These are phyloP conservation scores for Candida stauntonica DNA, from an alignment of 805 yeast species.

Conservation along the genomic window DNA sequence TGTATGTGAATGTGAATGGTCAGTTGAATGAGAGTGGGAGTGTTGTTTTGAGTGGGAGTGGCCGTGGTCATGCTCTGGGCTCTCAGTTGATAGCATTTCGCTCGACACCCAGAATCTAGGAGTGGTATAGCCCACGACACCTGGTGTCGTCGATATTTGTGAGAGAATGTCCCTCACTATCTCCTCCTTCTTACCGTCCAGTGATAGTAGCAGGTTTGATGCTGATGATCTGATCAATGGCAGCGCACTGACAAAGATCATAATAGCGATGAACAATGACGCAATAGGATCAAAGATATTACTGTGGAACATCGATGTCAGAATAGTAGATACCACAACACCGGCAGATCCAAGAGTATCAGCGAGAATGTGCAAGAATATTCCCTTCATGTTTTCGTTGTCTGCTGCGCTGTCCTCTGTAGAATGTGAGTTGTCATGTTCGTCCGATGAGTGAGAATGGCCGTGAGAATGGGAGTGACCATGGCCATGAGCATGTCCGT, in stretches of 20 bases:
- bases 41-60: slow-evolving; percentile 11
- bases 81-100: slow-evolving; percentile 25
- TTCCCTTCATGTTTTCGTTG: slow-evolving; percentile 87
- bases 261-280: slow-evolving; percentile 76
- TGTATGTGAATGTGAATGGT: slow-evolving; percentile 7
- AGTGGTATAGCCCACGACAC: slow-evolving; percentile 78
- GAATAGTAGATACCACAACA: slow-evolving; percentile 83
- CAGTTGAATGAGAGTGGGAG: slow-evolving; percentile 10
- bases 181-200: slow-evolving; percentile 57
- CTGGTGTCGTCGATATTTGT: slow-evolving; percentile 66
- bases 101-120: slow-evolving; percentile 86
- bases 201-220: slow-evolving; percentile 58
- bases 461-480: slow-evolving; percentile 33
- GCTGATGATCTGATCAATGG: slow-evolving; percentile 85
- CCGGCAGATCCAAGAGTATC: slow-evolving; percentile 97
- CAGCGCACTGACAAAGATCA: slow-evolving; percentile 76
- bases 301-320: slow-evolving; percentile 62
- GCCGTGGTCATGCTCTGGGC: slow-evolving; percentile 34
- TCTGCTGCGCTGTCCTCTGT: slow-evolving; percentile 25
- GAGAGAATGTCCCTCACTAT: slow-evolving; percentile 58
- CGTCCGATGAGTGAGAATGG: slow-evolving; percentile 27
- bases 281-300: slow-evolving; percentile 90
- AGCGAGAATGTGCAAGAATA: slow-evolving; percentile 88
- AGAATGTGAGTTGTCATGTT: slow-evolving; percentile 31
- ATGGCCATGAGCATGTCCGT: slow-evolving; percentile 57